Evolutionary conservation across 345 rosid genomes (phyloP).

Genomic region (Salix purpurea): DNA sequence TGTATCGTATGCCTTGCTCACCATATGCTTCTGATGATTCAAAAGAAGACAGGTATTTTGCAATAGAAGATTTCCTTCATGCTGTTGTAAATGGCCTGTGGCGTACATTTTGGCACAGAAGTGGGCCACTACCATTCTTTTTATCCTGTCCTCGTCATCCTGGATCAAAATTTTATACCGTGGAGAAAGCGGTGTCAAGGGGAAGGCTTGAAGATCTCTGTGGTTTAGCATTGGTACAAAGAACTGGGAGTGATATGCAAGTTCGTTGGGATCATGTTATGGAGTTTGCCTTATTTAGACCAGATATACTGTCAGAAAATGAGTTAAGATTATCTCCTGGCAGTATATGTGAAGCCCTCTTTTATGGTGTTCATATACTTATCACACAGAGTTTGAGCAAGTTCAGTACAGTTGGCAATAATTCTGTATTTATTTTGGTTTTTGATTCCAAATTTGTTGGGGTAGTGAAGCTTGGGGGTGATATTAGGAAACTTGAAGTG

Average conservation of each 20-base stretch:
- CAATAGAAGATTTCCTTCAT: constrained; percentile 58
- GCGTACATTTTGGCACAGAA: constrained; percentile 63
- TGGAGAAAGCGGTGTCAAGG: constrained; percentile 48
- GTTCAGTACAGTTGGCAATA: constrained; percentile 19
- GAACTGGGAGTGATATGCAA: constrained; percentile 31
- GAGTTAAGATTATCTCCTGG: constrained; percentile 43
- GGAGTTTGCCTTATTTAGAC: constrained; percentile 40
- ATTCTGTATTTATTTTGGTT: constrained; percentile 46
- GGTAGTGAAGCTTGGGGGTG: constrained; percentile 57
- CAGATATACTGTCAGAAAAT: constrained; percentile 38
- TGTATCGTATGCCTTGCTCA: constrained; percentile 55
- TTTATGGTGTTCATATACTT: constrained; percentile 53
- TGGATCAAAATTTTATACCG: constrained; percentile 49
- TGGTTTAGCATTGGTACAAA: constrained; percentile 51
- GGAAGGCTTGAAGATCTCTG: constrained; percentile 49
- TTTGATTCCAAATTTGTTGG: constrained; percentile 58
- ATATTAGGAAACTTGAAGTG: constrained; percentile 37
- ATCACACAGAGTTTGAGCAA: constrained; percentile 48
- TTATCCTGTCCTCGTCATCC: constrained; percentile 43
- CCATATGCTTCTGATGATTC: constrained; percentile 25
- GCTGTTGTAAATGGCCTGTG: constrained; percentile 45
- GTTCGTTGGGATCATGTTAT: constrained; percentile 52
- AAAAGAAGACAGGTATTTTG: constrained; percentile 43
- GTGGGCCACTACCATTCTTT: constrained; percentile 45
- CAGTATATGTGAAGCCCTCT: constrained; percentile 57